Percentiles rank a stretch among this genome's conserved stretches.
Evolutionary conservation across 805 yeast species (phyloP).

Genomic region (Wickerhamomyces kurtzmanii): DNA sequence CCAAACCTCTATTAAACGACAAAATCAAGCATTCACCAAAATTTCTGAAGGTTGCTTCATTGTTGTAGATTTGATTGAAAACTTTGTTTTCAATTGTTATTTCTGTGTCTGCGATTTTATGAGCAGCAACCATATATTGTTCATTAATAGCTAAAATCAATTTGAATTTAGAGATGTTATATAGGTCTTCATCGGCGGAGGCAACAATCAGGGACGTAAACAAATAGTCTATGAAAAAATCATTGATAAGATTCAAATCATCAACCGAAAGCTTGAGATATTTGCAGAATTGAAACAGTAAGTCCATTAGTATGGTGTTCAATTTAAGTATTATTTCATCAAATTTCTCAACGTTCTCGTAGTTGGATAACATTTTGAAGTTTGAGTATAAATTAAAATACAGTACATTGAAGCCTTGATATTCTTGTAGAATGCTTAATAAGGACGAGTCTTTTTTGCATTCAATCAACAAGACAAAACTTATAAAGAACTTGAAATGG

Average conservation of each 20-base stretch:
- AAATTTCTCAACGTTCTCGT: conserved; percentile 17
- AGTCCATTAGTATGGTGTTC: conserved; percentile 33
- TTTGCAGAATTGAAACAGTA: conserved; percentile 46
- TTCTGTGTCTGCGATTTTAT: conserved; percentile 12
- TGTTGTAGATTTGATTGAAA: conserved; percentile 38
- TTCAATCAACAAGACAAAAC: conserved; percentile 34
- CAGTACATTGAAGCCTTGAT: conserved; percentile 39
- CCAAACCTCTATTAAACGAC: conserved; percentile 68
- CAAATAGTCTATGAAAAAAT: conserved; percentile 35
- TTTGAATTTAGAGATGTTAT: conserved; percentile 60
- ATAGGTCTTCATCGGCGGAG: conserved; percentile 41
- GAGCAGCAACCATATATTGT: conserved; percentile 66
- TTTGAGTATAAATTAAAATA: conserved; percentile 28
- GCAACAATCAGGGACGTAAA: conserved; percentile 35
- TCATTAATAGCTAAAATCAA: conserved; percentile 72
- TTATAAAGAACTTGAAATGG: conserved; percentile 28
- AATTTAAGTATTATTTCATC: conserved; percentile 22
- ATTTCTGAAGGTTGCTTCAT: conserved; percentile 32
- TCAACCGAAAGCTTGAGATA: conserved; percentile 31
- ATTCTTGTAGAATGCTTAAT: conserved; percentile 36
- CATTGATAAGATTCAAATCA: conserved; percentile 32
- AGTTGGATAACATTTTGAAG: conserved; percentile 8
- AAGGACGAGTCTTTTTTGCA: conserved; percentile 30
- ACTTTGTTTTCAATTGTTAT: conserved; percentile 34
- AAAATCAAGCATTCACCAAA: conserved; percentile 65